Evolutionary conservation across 2,329 filamentous ascomycete species (phyloP).

Genomic region (Ophiocordyceps australis): DNA sequence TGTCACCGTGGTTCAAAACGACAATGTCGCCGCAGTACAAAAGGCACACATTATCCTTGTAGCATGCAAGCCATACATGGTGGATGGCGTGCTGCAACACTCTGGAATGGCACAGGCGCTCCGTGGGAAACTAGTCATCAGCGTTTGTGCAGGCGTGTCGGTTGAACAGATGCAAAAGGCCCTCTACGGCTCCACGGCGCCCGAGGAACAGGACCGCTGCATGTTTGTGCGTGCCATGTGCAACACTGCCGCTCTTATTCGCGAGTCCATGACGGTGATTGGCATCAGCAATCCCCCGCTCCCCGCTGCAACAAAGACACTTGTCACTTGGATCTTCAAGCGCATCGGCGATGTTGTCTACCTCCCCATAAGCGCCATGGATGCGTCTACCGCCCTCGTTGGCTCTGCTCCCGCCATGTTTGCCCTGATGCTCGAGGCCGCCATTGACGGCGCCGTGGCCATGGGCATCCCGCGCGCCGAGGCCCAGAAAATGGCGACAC

Average conservation of each 20-base stretch:
- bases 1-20: constrained; percentile 50
- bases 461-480: constrained; percentile 60
- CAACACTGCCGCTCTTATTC: constrained; percentile 63
- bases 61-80: constrained; percentile 65
- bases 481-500: constrained; percentile 60
- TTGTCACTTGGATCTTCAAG: constrained; percentile 63
- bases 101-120: constrained; percentile 56
- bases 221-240: constrained; percentile 66
- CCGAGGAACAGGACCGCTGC: constrained; percentile 29
- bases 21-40: constrained; percentile 50
- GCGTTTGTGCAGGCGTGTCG: constrained; percentile 62
- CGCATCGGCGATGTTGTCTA: constrained; percentile 54
- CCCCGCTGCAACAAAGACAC: constrained; percentile 26
- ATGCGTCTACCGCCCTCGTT: constrained; percentile 55
- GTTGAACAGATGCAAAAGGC: constrained; percentile 47
- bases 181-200: constrained; percentile 36
- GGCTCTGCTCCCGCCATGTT: constrained; percentile 64
- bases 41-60: constrained; percentile 59
- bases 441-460: constrained; percentile 60
- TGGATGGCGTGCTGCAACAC: constrained; percentile 46
- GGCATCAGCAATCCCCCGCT: constrained; percentile 42
- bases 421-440: constrained; percentile 54
- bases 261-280: constrained; percentile 72
- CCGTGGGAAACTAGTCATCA: constrained; percentile 63
- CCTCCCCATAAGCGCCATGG: constrained; percentile 50